phyloP scores from a whole-genome alignment of 2,329 filamentous ascomycete species.

The Hirsutella minnesotensis region DNA sequence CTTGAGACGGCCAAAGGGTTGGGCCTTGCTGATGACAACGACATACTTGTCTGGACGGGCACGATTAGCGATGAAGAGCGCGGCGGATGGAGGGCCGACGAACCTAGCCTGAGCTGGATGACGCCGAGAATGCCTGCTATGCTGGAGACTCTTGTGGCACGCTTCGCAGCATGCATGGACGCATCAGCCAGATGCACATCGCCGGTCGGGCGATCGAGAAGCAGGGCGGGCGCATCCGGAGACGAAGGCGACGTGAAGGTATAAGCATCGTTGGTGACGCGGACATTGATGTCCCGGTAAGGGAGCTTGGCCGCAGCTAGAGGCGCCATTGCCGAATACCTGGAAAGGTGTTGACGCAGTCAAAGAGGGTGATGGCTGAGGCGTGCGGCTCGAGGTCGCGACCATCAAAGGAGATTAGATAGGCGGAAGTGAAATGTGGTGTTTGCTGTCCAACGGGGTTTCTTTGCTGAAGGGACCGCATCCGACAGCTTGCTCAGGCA shows the following conservation, averaged over 20 bases:
- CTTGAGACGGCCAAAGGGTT: slow-evolving; percentile 80
- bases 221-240: slow-evolving; percentile 73
- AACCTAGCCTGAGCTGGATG: slow-evolving; percentile 86
- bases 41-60: slow-evolving; percentile 70
- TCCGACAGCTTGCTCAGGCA: too few relatives aligned
- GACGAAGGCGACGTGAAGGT: slow-evolving; percentile 94
- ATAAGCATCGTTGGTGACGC: slow-evolving; percentile 84
- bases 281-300: slow-evolving; percentile 94
- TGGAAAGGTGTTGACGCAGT: neutral
- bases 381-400: neutral
- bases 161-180: slow-evolving; percentile 60
- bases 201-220: slow-evolving; percentile 85
- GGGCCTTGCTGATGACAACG: slow-evolving; percentile 88
- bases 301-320: slow-evolving; percentile 38
- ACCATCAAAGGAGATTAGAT: neutral
- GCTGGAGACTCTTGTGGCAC: slow-evolving; percentile 66
- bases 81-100: slow-evolving; percentile 10
- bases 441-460: too few relatives aligned
- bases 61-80: neutral
- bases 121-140: slow-evolving; percentile 91
- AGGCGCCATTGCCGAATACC: slow-evolving; percentile 21
- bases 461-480: too few relatives aligned
- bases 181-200: slow-evolving; percentile 80
- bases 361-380: neutral
- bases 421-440: too few relatives aligned